phyloP scores from a whole-genome alignment of 176 grass and related monocot species.

The Carex pumila region DNA sequence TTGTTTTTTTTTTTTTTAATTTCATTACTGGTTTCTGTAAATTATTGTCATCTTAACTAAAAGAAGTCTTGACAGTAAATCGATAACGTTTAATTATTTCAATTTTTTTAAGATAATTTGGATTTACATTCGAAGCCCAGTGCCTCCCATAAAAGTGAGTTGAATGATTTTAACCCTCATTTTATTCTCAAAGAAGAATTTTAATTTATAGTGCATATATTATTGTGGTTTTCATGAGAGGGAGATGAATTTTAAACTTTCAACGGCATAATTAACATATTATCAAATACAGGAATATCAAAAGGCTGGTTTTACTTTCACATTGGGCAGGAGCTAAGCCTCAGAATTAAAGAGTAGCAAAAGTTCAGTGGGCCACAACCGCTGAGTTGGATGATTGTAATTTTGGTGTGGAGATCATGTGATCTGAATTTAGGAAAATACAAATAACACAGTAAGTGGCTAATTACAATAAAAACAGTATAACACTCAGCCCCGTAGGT shows the following conservation, averaged over 20 bases:
- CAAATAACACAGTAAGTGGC: too few species aligned
- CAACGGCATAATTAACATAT: background rate
- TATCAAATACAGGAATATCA: slow-evolving; percentile 1
- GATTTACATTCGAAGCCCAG: too few species aligned
- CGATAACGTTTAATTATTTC: background rate
- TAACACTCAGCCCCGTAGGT: too few species aligned
- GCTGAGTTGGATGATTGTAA: background rate
- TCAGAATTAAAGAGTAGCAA: background rate
- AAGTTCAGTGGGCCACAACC: background rate
- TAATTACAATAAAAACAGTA: too few species aligned
- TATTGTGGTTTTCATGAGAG: background rate
- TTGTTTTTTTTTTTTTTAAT: background rate
- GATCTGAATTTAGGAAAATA: too few species aligned
- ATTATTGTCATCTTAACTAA: background rate
- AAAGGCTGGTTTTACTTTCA: background rate
- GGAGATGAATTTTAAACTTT: background rate
- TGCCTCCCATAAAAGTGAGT: too few species aligned
- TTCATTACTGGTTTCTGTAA: background rate
- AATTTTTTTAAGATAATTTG: background rate
- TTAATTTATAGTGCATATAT: background rate
- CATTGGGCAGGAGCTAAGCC: background rate
- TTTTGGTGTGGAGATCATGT: background rate
- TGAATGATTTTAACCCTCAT: too few species aligned
- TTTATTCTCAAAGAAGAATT: too few species aligned
- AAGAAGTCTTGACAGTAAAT: background rate